Base-by-base conservation (phyloP, 129 eudicot genomes). In the Logfia minima region DNA sequence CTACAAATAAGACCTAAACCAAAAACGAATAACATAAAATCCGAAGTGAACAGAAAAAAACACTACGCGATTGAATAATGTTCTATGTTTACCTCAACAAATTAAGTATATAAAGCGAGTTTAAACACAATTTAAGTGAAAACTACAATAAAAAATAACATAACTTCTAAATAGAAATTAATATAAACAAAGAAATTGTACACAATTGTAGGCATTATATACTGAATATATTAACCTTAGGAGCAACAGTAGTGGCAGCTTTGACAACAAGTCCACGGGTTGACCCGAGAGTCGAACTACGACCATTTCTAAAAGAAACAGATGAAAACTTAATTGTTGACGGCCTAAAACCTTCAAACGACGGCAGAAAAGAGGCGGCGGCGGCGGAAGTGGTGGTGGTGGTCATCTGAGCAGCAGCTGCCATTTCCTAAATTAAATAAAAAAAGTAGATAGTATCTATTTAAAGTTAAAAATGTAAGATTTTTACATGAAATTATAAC, bases 181-280 rank as follows among this genome's bases (percentile, higher is more conserved):
- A 9, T 39, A 39, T 0, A 8, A 39, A 39, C 48, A 39, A 39
- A 9, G 48, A 39, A 39, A 39, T 39, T 6, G 8, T 6, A 39
- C 11, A 39, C 8, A 48, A 5, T 14, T 48, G 55, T 2, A 51
- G 45, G 4, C 63, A 66, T 14, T 28, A 65, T 6, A 6, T 21
- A 37, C 9, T 28, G 41, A 68, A 59, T 35, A 4, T 35, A 35
- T 26, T 4, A 77, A 92, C 98, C 98, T 92, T 92, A 19, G 96
- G 96, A 22, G 98, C 90, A 80, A 92, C 93, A 18, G 84, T 80
- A n/a, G 96, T 86, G 10, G 98, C 96, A 80, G 98, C 89, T 83
- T 83, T 90, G 67, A 92, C 93, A 37, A 85, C 84, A 19, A 92
- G 77, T 18, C 93, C 88, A 64, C 86, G 87, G 78, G 85, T 82